Evolutionary conservation across 306 rosid species (phyloP).

Genomic region (Trichosanthes truncata): DNA sequence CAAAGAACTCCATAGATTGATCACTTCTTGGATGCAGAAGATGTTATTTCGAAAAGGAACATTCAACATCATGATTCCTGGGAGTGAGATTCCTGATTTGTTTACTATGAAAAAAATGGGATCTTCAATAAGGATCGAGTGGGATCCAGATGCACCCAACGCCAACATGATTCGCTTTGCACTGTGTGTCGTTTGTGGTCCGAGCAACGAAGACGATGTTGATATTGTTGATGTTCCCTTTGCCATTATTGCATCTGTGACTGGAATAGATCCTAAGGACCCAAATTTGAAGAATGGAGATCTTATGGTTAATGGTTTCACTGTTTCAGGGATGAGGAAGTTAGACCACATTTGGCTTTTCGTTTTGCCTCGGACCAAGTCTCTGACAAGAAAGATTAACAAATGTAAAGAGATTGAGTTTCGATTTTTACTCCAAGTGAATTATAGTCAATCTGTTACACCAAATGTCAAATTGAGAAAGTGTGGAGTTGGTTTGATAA

Average conservation of each 20-base stretch:
- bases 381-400: background rate
- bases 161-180: background rate
- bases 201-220: background rate
- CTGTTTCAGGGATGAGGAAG: background rate
- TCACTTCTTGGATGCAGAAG: background rate
- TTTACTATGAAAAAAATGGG: conserved; percentile 4
- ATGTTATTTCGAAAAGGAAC: background rate
- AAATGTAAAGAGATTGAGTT: background rate
- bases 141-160: background rate
- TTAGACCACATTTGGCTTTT: background rate
- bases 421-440: background rate
- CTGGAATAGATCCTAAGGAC: background rate
- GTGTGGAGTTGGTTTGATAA: conserved; percentile 8
- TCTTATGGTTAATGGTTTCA: background rate
- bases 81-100: conserved; percentile 9
- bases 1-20: background rate
- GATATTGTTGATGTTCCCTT: background rate
- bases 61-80: background rate
- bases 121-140: background rate
- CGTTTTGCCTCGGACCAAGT: background rate
- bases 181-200: background rate
- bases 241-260: background rate
- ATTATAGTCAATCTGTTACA: background rate
- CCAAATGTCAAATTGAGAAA: background rate
- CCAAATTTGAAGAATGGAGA: background rate